These are phyloP conservation scores for Trichodelitschia bisporula DNA, from an alignment of 495 filamentous ascomycete genomes.

Conservation along the genomic window DNA sequence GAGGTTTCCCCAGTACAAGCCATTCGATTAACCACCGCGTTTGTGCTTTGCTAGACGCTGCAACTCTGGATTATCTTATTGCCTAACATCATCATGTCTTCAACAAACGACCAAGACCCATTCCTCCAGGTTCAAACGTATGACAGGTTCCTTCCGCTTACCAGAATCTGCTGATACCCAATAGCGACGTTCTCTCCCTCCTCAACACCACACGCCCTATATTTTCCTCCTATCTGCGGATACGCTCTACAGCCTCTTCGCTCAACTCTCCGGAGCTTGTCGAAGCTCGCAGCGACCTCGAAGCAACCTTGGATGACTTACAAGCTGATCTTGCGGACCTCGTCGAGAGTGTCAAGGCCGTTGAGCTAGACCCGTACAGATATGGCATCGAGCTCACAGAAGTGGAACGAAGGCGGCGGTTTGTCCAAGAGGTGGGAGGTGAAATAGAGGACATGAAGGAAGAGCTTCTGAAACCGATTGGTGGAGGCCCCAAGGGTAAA, in stretches of 20 bases:
- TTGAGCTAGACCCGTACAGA: constrained; percentile 71
- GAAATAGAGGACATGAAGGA: constrained; percentile 76
- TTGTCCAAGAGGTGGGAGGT: constrained; percentile 71
- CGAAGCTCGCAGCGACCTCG: constrained; percentile 64
- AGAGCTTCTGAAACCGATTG: constrained; percentile 39
- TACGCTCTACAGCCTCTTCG: constrained; percentile 56
- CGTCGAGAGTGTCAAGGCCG: constrained; percentile 60
- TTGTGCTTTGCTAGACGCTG: no score
- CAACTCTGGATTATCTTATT: no score
- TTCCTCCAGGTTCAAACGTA: constrained; percentile 88
- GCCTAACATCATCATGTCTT: constrained; percentile 54
- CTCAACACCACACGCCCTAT: constrained; percentile 58
- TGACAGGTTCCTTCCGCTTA: constrained; percentile 8
- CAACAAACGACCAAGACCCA: constrained; percentile 53
- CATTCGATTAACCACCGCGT: no score
- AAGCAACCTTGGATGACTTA: constrained; percentile 48
- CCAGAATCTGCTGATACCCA: background rate
- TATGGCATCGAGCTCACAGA: constrained; percentile 74
- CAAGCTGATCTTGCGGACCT: constrained; percentile 75
- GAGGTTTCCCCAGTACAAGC: no score
- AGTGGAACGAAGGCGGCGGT: constrained; percentile 49
- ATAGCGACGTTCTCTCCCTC: constrained; percentile 50
- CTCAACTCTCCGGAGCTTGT: constrained; percentile 59
- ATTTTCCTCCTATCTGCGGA: constrained; percentile 88
- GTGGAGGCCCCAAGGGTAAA: constrained; percentile 7